Conservation (phyloP, 192 early-diverging fungal species). For the Umbelopsis sp. region DNA sequence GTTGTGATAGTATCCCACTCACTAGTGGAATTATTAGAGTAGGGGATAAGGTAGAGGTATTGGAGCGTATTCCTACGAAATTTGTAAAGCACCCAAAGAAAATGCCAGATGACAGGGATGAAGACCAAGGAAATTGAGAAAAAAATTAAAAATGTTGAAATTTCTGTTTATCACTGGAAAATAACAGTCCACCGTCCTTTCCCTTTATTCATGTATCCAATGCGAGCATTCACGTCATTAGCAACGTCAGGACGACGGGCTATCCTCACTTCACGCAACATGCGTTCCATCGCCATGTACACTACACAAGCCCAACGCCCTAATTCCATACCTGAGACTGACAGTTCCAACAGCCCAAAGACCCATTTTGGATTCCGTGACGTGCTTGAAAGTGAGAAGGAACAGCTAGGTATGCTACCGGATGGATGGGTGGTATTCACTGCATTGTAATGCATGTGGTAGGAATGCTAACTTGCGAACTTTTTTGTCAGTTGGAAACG, state of each 20-base stretch:
- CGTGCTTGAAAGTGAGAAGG: conserved; percentile 84
- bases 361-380: conserved; percentile 97
- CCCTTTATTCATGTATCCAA: background rate
- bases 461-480: background rate
- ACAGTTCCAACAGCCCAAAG: conserved; percentile 19
- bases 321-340: background rate
- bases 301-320: background rate
- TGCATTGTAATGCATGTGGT: no score
- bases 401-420: conserved; percentile 69
- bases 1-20: conserved; percentile 30
- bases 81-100: background rate
- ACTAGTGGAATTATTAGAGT: conserved; percentile 29
- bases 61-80: conserved; percentile 37
- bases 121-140: background rate
- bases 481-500: conserved; percentile 67
- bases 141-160: background rate
- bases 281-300: background rate
- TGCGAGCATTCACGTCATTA: conserved; percentile 16
- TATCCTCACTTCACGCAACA: background rate
- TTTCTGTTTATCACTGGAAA: background rate
- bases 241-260: background rate
- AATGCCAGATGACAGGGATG: background rate
- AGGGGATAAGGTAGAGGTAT: conserved; percentile 32
- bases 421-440: background rate
- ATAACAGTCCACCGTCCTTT: conserved; percentile 6